A percentile compares a stretch with the other conserved stretches of the same genome.
Conservation (phyloP, 2,329 filamentous ascomycete genomes). For the Sporothrix euskadiensis region DNA sequence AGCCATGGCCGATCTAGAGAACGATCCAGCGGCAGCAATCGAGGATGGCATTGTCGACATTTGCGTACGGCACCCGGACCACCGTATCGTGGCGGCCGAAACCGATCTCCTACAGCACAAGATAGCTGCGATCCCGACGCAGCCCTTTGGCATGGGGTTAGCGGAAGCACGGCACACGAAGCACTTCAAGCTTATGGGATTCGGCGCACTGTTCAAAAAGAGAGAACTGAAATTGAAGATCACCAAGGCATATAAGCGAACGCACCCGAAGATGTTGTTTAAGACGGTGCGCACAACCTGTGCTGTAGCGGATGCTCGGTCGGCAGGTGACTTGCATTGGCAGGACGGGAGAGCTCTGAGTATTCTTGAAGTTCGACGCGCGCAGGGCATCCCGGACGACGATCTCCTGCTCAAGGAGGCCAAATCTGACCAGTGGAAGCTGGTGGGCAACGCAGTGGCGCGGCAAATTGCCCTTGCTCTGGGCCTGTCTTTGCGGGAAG, state of each 20-base stretch:
- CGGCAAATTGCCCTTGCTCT: slow-evolving; percentile 66
- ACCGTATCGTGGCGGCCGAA: slow-evolving; percentile 53
- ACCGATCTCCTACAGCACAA: slow-evolving; percentile 46
- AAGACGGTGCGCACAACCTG: slow-evolving; percentile 62
- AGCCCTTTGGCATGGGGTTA: slow-evolving; percentile 58
- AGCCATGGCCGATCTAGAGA: slow-evolving; percentile 61
- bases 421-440: slow-evolving; percentile 57
- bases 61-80: slow-evolving; percentile 68
- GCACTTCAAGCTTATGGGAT: slow-evolving; percentile 35
- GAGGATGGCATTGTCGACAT: slow-evolving; percentile 61
- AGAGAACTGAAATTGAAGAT: slow-evolving; percentile 28
- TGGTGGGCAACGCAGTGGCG: slow-evolving; percentile 77
- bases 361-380: slow-evolving; percentile 66
- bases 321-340: slow-evolving; percentile 65
- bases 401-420: slow-evolving; percentile 65
- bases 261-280: slow-evolving; percentile 51
- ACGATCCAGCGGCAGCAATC: slow-evolving; percentile 43
- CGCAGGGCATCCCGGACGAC: slow-evolving; percentile 68
- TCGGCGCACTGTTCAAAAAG: slow-evolving; percentile 47
- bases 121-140: slow-evolving; percentile 59
- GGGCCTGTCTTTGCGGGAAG: slow-evolving; percentile 63
- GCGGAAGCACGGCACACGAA: slow-evolving; percentile 46
- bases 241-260: slow-evolving; percentile 46
- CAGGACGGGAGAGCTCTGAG: slow-evolving; percentile 60
- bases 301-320: slow-evolving; percentile 54